A percentile compares a stretch with the other conserved stretches of the same genome.
These are phyloP conservation scores for Trichothecium sympodiale DNA, from an alignment of 2,329 filamentous ascomycete genomes.

Conservation along the genomic window DNA sequence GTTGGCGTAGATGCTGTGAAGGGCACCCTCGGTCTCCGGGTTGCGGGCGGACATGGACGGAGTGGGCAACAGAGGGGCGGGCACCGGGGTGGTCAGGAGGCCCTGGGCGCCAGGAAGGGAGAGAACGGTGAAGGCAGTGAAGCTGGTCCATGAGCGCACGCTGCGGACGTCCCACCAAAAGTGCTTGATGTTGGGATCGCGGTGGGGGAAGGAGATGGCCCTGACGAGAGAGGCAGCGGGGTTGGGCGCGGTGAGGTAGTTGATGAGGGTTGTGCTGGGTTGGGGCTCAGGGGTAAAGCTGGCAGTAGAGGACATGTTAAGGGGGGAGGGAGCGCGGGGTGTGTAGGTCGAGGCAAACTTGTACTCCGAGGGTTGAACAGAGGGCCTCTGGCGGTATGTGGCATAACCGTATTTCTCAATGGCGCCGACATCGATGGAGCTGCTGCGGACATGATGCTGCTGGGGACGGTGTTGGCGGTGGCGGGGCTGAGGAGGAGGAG, in stretches of 20 bases:
- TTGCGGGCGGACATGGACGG: constrained; percentile 48
- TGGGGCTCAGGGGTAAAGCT: constrained; percentile 25
- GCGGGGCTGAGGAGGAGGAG: constrained; percentile 20
- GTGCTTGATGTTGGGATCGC: constrained; percentile 61
- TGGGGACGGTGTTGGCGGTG: neutral
- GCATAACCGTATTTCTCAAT: constrained; percentile 68
- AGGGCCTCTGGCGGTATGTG: constrained; percentile 68
- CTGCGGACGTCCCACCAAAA: constrained; percentile 97
- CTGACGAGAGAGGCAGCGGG: constrained; percentile 74
- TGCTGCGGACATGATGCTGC: constrained; percentile 25
- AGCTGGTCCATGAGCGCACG: constrained; percentile 70
- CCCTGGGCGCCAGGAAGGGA: constrained; percentile 60
- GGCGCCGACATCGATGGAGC: constrained; percentile 54
- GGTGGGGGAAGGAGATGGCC: constrained; percentile 59
- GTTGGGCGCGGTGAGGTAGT: constrained; percentile 69
- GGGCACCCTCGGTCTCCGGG: constrained; percentile 67
- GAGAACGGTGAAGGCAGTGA: constrained; percentile 62
- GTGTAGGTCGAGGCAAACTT: constrained; percentile 33
- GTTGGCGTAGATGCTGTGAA: constrained; percentile 63
- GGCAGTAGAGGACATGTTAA: constrained; percentile 26
- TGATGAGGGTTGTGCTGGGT: constrained; percentile 58
- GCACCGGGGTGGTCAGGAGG: constrained; percentile 61
- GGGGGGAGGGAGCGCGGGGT: constrained; percentile 34
- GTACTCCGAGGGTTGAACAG: constrained; percentile 24
- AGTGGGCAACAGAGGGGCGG: constrained; percentile 47